Percentiles rank a stretch among this genome's conserved stretches.
These are phyloP conservation scores for Aspergillus sergii DNA, from an alignment of 2,329 filamentous ascomycete species.

Conservation along the genomic window DNA sequence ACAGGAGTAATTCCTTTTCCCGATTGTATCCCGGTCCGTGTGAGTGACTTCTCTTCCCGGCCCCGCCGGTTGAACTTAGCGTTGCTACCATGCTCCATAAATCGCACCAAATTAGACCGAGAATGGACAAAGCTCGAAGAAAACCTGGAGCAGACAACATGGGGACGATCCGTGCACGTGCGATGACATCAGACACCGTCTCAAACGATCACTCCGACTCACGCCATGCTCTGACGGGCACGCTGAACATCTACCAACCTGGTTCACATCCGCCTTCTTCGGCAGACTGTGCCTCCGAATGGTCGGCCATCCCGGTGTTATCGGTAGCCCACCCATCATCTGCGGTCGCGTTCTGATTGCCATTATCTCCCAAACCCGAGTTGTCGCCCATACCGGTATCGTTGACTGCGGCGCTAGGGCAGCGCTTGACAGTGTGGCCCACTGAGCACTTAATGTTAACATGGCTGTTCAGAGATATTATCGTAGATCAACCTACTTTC, in stretches of 20 bases:
- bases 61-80: neutral
- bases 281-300: neutral
- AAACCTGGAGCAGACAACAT: neutral
- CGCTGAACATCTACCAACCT: neutral
- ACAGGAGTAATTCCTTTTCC: neutral
- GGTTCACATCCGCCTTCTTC: conserved; percentile 1
- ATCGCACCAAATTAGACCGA: neutral
- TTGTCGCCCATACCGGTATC: conserved; percentile 15
- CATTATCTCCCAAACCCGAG: conserved; percentile 1
- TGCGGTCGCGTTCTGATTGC: conserved; percentile 1
- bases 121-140: neutral
- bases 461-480: neutral
- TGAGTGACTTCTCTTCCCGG: neutral
- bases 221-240: conserved; percentile 1
- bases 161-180: neutral
- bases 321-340: conserved; percentile 5
- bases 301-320: conserved; percentile 11
- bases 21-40: conserved; percentile 1
- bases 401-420: conserved; percentile 31
- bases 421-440: conserved; percentile 47
- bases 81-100: neutral
- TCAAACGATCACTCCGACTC: conserved; percentile 6
- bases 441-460: conserved; percentile 28
- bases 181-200: conserved; percentile 10
- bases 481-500: conserved; percentile 38